Evolutionary conservation across 2,329 filamentous ascomycete species (phyloP), one percentile per base, ranked within the genome.

Genomic region (Beauveria scarabaeidicola): DNA sequence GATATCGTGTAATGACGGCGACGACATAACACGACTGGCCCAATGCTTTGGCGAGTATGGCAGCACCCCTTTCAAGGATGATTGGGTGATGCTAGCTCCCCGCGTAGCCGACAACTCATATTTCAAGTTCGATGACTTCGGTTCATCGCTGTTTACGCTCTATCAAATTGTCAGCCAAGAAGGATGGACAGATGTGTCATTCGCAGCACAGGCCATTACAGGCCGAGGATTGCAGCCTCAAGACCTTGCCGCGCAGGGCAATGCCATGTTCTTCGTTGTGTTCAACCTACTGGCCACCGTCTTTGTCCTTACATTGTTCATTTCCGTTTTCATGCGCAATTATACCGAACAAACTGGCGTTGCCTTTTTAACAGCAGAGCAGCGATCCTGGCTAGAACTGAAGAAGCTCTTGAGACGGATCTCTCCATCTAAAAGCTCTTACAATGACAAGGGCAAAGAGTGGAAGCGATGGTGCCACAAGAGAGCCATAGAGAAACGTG

Each of bases 141-240:
- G 88, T n/a, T 84, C 90, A 58, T 89, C 93, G 0, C 80, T 99
- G 38, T 97, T 97, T 76, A 95, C 96, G 63, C 88, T 99, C 61
- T 99, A 97, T 76, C 92, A 97, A 72, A 97, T 99, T 73, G 93
- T 97, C 46, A 97, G 93, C 56, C 94, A 99, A 73, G 95, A 99
- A 78, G 94, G 94, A 38, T 99, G 95, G 94, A 86, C 87, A 11
- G 91, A 96, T 70, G 91, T 96, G n/a, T 90, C 94, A 70, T 92
- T 89, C 77, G 82, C 84, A 38, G 88, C 87, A 1, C 89, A 96
- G 76, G 84, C 85, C 36, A 94, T 97, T 64, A 92, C 87, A 1
- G 91, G 89, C 2, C 77, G 78, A 36, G 89, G 86, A 61, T 78
- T 80, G 29, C 94, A 97, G 69, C 92, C 92, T 0, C 69, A 83